phyloP scores from a whole-genome alignment of 179 eudicot species.

The Corrigiola litoralis region DNA sequence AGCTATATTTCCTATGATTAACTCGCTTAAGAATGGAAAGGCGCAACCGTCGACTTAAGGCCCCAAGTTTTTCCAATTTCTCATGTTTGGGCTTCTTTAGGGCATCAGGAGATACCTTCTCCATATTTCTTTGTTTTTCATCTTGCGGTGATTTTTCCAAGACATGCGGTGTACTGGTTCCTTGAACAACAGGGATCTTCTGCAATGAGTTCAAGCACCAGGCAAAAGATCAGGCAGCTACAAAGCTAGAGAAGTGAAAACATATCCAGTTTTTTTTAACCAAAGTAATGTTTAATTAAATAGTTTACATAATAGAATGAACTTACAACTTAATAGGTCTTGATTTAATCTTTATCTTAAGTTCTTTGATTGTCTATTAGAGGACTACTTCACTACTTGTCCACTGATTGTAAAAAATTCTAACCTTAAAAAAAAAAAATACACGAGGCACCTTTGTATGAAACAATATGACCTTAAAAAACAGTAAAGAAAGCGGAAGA shows the following conservation, averaged over 20 bases:
- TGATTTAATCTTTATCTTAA: no score
- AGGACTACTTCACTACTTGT: no score
- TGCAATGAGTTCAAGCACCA: conserved; percentile 19
- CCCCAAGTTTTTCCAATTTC: conserved; percentile 56
- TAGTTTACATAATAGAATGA: no score
- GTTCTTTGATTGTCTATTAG: no score
- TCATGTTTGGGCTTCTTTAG: conserved; percentile 48
- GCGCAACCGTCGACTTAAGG: conserved; percentile 66
- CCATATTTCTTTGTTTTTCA: conserved; percentile 19
- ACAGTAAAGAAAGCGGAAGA: conserved; percentile 15
- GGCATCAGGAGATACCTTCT: conserved; percentile 23
- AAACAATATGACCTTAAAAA: neutral
- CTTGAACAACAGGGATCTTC: conserved; percentile 35
- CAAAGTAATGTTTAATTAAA: no score
- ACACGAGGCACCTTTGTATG: no score
- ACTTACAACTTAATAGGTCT: no score
- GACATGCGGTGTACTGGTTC: conserved; percentile 25
- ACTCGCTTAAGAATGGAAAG: conserved; percentile 54
- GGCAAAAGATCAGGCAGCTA: neutral
- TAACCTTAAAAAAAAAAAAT: neutral
- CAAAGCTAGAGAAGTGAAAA: no score
- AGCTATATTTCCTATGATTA: conserved; percentile 43
- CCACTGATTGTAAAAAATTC: no score
- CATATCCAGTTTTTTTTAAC: no score
- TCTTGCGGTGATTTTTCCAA: conserved; percentile 19